These are phyloP conservation scores for Erysimum cheiranthoides DNA, from an alignment of 345 rosid genomes.

Conservation along the genomic window DNA sequence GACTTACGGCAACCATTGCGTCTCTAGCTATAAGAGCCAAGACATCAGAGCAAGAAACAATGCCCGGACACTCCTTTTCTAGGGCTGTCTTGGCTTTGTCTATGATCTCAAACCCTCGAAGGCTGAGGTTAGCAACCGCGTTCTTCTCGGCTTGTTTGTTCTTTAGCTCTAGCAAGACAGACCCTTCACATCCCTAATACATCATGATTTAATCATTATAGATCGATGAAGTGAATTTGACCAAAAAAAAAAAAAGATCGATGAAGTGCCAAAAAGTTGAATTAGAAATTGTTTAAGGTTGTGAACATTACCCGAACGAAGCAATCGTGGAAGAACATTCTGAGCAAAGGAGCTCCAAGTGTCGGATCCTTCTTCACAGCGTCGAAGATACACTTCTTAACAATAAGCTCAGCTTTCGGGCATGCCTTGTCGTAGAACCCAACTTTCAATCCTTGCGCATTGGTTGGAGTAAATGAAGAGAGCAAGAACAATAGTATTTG, in stretches of 20 bases:
- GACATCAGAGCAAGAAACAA: constrained; percentile 83
- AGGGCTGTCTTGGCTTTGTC: constrained; percentile 64
- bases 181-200: constrained; percentile 84
- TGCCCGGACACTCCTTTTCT: constrained; percentile 72
- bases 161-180: constrained; percentile 63
- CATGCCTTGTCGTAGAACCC: constrained; percentile 64
- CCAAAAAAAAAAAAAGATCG: neutral
- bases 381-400: constrained; percentile 36
- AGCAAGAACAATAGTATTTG: constrained; percentile 36
- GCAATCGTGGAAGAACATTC: constrained; percentile 89
- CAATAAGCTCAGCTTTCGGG: constrained; percentile 58
- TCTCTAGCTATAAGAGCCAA: constrained; percentile 75
- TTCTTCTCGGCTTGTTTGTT: constrained; percentile 60
- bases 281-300: too few relatives aligned
- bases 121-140: constrained; percentile 54
- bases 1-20: constrained; percentile 52
- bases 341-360: constrained; percentile 63
- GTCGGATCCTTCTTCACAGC: constrained; percentile 53
- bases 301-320: constrained; percentile 61
- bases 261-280: too few relatives aligned
- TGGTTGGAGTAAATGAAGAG: constrained; percentile 30
- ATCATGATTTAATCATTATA: neutral
- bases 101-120: constrained; percentile 66
- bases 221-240: too few relatives aligned
- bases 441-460: constrained; percentile 50